A percentile compares a stretch with the other conserved stretches of the same genome.
phyloP scores from a whole-genome alignment of 2,329 filamentous ascomycete genomes.

The Grosmannia serpens region DNA sequence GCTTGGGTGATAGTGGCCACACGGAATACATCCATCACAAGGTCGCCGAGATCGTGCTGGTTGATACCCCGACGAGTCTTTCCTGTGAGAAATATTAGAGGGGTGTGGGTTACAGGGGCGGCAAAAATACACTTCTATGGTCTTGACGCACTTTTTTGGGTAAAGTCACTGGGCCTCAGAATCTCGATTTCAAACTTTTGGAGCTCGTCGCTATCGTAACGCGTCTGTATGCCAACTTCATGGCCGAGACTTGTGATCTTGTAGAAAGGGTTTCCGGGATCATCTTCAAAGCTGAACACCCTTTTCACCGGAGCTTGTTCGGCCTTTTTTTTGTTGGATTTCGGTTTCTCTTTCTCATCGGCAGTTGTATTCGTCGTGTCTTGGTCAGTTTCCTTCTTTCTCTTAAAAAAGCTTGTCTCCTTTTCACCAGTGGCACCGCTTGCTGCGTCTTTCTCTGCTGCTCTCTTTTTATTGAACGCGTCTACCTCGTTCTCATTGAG shows the following conservation, averaged over 20 bases:
- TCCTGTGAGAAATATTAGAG: background rate
- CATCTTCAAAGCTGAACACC: background rate
- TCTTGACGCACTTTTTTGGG: background rate
- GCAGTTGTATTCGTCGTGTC: too few relatives aligned
- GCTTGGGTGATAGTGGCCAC: background rate
- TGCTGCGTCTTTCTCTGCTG: background rate
- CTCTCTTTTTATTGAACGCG: background rate
- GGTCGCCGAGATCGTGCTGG: background rate
- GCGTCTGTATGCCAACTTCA: background rate
- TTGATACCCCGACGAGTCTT: background rate
- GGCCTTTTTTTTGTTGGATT: too few relatives aligned
- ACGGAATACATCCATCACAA: background rate
- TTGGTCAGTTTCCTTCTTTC: too few relatives aligned
- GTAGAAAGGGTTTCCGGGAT: background rate
- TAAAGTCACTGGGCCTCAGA: background rate
- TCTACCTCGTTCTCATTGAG: background rate
- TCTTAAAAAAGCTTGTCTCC: too few relatives aligned
- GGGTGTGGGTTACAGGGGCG: background rate
- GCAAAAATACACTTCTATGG: background rate
- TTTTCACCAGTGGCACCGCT: too few relatives aligned
- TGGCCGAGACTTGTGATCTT: background rate
- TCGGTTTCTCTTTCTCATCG: too few relatives aligned
- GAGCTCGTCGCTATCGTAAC: background rate
- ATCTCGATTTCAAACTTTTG: background rate
- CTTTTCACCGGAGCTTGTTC: background rate